phyloP scores from a whole-genome alignment of 805 yeast genomes.

The Ogataea naganishii region DNA sequence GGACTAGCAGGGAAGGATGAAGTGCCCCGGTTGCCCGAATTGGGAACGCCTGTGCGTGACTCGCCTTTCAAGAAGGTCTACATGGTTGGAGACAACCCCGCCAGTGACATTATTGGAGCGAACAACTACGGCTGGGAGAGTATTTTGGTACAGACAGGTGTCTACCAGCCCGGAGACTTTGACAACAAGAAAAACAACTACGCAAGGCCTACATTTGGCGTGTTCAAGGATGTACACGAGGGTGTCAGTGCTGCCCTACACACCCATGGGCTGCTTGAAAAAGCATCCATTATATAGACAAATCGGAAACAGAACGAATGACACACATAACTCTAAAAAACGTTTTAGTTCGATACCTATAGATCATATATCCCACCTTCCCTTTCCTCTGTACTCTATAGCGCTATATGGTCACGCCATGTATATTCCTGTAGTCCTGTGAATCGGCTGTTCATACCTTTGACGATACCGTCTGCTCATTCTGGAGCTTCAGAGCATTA shows the following conservation, averaged over 20 bases:
- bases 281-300: not conserved
- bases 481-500: slow-evolving; percentile 74
- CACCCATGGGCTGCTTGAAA: slow-evolving; percentile 4
- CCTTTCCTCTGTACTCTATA: too few species aligned
- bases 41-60: slow-evolving; percentile 31
- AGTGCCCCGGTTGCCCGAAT: slow-evolving; percentile 29
- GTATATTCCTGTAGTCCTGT: too few species aligned
- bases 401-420: too few species aligned
- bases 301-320: not conserved
- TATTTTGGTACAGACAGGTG: slow-evolving; percentile 81
- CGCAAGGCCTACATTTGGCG: slow-evolving; percentile 41
- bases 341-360: too few species aligned
- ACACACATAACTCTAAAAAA: too few species aligned
- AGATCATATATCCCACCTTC: too few species aligned
- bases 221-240: slow-evolving; percentile 37
- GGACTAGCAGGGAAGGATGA: slow-evolving; percentile 6
- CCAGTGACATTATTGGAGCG: slow-evolving; percentile 87
- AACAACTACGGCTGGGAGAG: slow-evolving; percentile 83
- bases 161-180: slow-evolving; percentile 57
- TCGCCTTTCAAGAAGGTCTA: slow-evolving; percentile 55
- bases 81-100: slow-evolving; percentile 98
- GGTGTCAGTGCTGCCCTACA: slow-evolving; percentile 28
- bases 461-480: slow-evolving; percentile 75
- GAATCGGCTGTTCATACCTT: slow-evolving; percentile 59
- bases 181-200: slow-evolving; percentile 10